Evolutionary conservation across 495 filamentous ascomycete species (phyloP).

Genomic region (Aspergillus nanangensis): DNA sequence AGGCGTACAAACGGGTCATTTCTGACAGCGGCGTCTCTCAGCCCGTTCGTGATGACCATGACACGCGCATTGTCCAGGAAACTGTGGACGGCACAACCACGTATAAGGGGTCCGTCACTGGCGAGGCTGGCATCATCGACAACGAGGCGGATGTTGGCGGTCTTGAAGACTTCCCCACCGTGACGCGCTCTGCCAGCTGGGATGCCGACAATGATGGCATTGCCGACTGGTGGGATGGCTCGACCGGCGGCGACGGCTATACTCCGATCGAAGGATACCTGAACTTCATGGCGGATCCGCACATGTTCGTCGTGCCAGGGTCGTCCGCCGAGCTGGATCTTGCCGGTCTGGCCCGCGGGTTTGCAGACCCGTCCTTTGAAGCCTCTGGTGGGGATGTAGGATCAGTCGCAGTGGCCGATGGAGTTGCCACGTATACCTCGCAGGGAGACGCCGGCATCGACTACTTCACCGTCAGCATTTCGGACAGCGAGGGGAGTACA

Average conservation of each 20-base stretch:
- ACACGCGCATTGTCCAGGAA: conserved; percentile 6
- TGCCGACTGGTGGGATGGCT: conserved; percentile 12
- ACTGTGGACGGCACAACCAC: conserved; percentile 5
- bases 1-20: conserved; percentile 9
- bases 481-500: not conserved
- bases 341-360: conserved; percentile 1
- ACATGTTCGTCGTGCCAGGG: conserved; percentile 2
- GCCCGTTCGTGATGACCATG: conserved; percentile 7
- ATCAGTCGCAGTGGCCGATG: not conserved
- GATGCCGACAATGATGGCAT: conserved; percentile 8
- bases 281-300: conserved; percentile 8
- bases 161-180: conserved; percentile 5
- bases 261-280: conserved; percentile 8
- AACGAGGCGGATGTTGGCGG: conserved; percentile 9
- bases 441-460: conserved; percentile 2
- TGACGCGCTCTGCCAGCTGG: conserved; percentile 2
- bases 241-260: conserved; percentile 2
- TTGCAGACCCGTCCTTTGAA: conserved; percentile 1
- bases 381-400: not conserved
- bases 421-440: conserved; percentile 1
- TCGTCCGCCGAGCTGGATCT: not conserved
- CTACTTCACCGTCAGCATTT: not conserved
- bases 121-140: conserved; percentile 8
- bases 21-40: conserved; percentile 6
- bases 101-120: conserved; percentile 3